phyloP scores from a whole-genome alignment of 352 stramenopile genomes.

The Phytophthora rubi region DNA sequence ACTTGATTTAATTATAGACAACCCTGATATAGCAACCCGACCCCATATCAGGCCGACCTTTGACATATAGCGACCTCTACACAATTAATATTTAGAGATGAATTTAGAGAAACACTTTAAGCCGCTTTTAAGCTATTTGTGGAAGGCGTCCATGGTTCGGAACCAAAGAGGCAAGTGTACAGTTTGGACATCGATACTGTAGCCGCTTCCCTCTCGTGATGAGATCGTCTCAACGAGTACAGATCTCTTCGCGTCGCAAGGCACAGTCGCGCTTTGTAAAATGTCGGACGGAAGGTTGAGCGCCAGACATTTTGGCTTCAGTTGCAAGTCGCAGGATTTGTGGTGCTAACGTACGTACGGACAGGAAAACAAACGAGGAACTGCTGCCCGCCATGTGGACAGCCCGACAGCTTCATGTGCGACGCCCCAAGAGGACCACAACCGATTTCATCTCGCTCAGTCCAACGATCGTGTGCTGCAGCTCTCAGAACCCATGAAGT shows the following conservation, averaged over 20 bases:
- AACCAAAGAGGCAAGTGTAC: constrained; percentile 12
- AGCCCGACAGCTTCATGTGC: not conserved
- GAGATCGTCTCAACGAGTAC: constrained; percentile 16
- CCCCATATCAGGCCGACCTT: too few relatives aligned
- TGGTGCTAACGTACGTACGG: constrained; percentile 22
- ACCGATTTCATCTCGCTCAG: constrained; percentile 14
- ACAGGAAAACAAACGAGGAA: constrained; percentile 29
- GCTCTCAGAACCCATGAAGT: constrained; percentile 25
- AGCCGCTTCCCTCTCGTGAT: constrained; percentile 1
- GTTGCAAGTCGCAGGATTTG: constrained; percentile 27
- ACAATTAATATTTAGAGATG: too few relatives aligned
- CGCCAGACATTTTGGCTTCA: constrained; percentile 11
- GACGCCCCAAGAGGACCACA: constrained; percentile 17
- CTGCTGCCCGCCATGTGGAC: constrained; percentile 19
- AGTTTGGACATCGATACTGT: constrained; percentile 11
- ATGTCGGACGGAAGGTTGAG: constrained; percentile 14
- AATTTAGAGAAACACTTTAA: too few relatives aligned
- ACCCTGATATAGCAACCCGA: too few relatives aligned
- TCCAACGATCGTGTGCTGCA: constrained; percentile 10
- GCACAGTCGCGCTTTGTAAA: constrained; percentile 11
- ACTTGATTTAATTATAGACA: too few relatives aligned
- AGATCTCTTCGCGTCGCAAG: constrained; percentile 3
- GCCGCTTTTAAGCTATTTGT: too few relatives aligned
- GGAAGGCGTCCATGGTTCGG: too few relatives aligned
- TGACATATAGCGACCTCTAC: too few relatives aligned